These are phyloP conservation scores for Phytophthora fragariaefolia DNA, from an alignment of 352 stramenopile species.

Conservation along the genomic window DNA sequence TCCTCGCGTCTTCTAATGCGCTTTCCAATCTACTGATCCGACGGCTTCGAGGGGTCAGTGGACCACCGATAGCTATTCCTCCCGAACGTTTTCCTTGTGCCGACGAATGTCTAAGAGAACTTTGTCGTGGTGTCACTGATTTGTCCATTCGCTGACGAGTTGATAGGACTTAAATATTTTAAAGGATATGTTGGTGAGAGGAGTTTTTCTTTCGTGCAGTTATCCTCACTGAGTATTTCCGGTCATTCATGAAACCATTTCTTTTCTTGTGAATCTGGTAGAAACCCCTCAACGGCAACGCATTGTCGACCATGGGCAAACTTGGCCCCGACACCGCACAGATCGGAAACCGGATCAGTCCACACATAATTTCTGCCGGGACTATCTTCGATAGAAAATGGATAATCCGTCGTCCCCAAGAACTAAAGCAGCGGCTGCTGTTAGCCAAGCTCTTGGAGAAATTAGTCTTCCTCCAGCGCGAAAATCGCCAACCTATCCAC, in stretches of 20 bases:
- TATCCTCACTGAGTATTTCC: constrained; percentile 24
- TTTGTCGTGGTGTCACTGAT: background rate
- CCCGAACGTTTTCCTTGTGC: constrained; percentile 6
- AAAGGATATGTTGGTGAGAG: background rate
- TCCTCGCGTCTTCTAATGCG: constrained; percentile 28
- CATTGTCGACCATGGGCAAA: background rate
- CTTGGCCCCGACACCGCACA: background rate
- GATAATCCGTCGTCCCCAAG: constrained; percentile 12
- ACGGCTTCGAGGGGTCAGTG: constrained; percentile 4
- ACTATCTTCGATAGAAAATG: constrained; percentile 10
- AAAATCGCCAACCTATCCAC: constrained; percentile 8
- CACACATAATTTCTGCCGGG: background rate
- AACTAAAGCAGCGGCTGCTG: constrained; percentile 41
- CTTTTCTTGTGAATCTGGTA: constrained; percentile 12
- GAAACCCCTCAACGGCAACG: constrained; percentile 28
- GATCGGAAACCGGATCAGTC: constrained; percentile 1
- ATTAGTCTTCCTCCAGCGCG: constrained; percentile 21
- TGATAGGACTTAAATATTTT: background rate
- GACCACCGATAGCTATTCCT: background rate
- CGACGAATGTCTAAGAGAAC: constrained; percentile 10
- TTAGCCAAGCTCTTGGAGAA: constrained; percentile 50
- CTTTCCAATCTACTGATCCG: constrained; percentile 27
- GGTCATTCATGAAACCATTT: constrained; percentile 31
- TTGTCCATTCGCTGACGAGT: constrained; percentile 13
- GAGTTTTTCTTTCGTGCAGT: background rate